Base-by-base conservation (phyloP, 2,329 filamentous ascomycete genomes). In the Colletotrichum salicis region DNA sequence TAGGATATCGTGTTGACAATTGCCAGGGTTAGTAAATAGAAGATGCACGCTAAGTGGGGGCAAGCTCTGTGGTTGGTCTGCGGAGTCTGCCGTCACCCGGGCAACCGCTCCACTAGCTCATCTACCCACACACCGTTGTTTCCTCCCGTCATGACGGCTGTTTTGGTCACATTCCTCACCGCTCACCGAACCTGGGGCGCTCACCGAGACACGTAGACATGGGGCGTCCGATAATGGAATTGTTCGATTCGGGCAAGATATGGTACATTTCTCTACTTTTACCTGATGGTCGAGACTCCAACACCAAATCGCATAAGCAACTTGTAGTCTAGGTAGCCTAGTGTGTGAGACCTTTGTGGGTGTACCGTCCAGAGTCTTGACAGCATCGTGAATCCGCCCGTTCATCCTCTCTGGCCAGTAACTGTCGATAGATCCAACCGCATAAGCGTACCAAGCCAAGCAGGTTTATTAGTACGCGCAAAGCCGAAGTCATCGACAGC, bases 21-120 rank as follows among this genome's bases (percentile, higher is more conserved):
- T 64, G 55, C 65, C 29, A 56, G 66, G 63, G 66, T 67, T 29
- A 57, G 66, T 71, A 73, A 73, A 73, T 65, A 73, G 48, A 73
- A 33, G 61, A 70, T 60, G 64, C 64, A 58, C 67, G 64, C 60
- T 19, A 62, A 61, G 64, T 73, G 24, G n/a, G 51, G 56, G 15
- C 8, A 52, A 55, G 45, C 45, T 64, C 59, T 58, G 13, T 67
- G 70, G 60, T 72, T 72, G 70, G 65, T 7, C 3, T 15, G 2
- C 22, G 12, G 51, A 11, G 3, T 2, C 10, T 1, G 1, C n/a
- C n/a, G 57, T 72, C 52, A 24, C 67, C 62, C 5, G 3, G 67
- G 29, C 66, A 72, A 72, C 70, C 1, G n/a, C 10, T 22, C 31
- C 51, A 57, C 57, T n/a, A 11, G 15, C 35, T 15, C 24, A 33